These are phyloP conservation scores for Quercus lobata DNA, from an alignment of 331 rosid genomes.

Conservation along the genomic window DNA sequence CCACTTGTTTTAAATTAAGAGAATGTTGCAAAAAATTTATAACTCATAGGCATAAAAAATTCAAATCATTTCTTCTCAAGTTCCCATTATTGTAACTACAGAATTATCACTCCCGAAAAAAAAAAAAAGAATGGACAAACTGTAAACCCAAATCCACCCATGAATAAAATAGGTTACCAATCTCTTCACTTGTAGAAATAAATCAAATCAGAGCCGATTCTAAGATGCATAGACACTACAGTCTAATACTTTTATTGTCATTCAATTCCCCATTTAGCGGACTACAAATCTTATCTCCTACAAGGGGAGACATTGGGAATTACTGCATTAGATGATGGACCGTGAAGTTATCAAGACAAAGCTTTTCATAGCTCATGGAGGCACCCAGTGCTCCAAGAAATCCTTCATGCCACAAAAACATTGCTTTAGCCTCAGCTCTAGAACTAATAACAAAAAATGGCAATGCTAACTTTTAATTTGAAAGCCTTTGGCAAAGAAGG, in stretches of 20 bases:
- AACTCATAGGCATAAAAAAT: too few relatives aligned
- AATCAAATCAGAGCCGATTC: neutral
- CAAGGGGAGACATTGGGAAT: conserved; percentile 30
- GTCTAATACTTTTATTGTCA: conserved; percentile 71
- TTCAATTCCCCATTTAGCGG: conserved; percentile 37
- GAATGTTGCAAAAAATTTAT: too few relatives aligned
- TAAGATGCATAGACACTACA: conserved; percentile 58
- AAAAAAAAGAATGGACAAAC: too few relatives aligned
- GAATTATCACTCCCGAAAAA: too few relatives aligned
- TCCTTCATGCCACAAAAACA: conserved; percentile 97
- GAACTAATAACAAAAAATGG: conserved; percentile 51
- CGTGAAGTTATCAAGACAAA: conserved; percentile 48
- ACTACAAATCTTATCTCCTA: conserved; percentile 34
- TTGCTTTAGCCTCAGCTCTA: conserved; percentile 84
- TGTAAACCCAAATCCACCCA: too few relatives aligned
- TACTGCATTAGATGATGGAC: conserved; percentile 36
- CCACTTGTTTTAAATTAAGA: too few relatives aligned
- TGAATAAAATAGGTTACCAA: neutral
- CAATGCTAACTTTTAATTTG: neutral
- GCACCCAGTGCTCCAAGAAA: conserved; percentile 94
- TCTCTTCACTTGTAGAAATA: neutral
- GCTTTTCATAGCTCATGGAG: conserved; percentile 65
- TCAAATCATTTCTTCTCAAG: too few relatives aligned
- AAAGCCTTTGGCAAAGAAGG: neutral
- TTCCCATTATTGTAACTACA: too few relatives aligned